Evolutionary conservation across 257 asterid genomes (phyloP).

Genomic region (Mentha longifolia): DNA sequence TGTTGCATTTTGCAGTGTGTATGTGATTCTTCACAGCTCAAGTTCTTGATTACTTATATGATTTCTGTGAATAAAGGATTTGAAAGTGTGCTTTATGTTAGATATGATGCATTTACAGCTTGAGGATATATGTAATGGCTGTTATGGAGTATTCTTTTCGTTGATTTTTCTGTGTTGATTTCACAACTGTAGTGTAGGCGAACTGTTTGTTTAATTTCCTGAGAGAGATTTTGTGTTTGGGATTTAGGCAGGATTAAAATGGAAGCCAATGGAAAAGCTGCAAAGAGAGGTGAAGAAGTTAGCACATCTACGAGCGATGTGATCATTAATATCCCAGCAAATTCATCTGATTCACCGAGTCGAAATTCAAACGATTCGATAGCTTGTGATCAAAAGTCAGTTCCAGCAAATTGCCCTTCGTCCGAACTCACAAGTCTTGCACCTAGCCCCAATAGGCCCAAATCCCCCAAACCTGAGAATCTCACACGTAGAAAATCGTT

Average conservation of each 20-base stretch:
- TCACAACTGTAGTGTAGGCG: background rate
- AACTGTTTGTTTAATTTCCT: constrained; percentile 22
- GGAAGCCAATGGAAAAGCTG: constrained; percentile 40
- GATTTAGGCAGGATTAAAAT: constrained; percentile 39
- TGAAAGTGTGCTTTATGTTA: background rate
- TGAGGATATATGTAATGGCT: background rate
- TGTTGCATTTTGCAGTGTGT: background rate
- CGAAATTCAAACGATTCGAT: constrained; percentile 46
- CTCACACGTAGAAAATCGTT: constrained; percentile 60
- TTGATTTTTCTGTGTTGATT: background rate
- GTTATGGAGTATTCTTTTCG: background rate
- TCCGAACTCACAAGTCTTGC: constrained; percentile 55
- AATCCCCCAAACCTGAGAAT: constrained; percentile 50
- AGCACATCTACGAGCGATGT: constrained; percentile 51
- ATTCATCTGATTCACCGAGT: constrained; percentile 46
- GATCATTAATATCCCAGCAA: constrained; percentile 50
- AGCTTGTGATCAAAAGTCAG: constrained; percentile 37
- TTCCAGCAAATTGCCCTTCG: constrained; percentile 49
- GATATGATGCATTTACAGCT: background rate
- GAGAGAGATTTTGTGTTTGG: background rate
- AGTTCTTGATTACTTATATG: background rate
- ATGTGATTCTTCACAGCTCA: background rate
- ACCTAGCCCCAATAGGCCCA: constrained; percentile 68
- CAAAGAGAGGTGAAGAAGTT: constrained; percentile 39
- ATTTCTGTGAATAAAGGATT: background rate